These are phyloP conservation scores for Tinospora cordifolia DNA, from an alignment of 164 flowering plant species.

Conservation along the genomic window DNA sequence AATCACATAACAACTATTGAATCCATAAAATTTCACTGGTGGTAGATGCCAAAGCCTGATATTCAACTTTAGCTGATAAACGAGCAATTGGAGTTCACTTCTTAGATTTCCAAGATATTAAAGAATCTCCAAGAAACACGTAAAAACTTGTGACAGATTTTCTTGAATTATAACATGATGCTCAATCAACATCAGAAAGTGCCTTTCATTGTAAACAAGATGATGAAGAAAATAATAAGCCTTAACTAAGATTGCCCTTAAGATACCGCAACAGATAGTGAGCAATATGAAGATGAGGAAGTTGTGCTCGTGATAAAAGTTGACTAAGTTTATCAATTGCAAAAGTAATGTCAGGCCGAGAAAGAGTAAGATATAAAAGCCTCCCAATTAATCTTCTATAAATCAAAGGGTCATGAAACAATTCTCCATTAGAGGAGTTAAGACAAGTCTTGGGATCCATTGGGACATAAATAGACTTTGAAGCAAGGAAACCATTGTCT, in stretches of 20 bases:
- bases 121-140: neutral
- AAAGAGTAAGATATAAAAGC: too few species aligned
- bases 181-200: neutral
- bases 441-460: neutral
- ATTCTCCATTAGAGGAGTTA: neutral
- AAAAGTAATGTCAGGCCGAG: too few species aligned
- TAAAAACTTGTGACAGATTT: neutral
- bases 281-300: too few species aligned
- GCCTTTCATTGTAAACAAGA: neutral
- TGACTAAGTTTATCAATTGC: neutral
- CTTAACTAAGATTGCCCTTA: neutral
- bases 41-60: neutral
- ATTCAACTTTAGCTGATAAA: neutral
- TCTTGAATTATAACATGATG: neutral
- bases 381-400: neutral
- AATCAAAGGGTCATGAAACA: neutral
- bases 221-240: neutral
- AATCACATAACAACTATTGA: neutral
- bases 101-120: neutral
- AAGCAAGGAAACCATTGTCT: neutral
- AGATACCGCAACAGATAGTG: too few species aligned
- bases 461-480: neutral
- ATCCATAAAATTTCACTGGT: too few species aligned
- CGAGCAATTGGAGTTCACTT: neutral
- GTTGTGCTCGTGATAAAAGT: neutral